phyloP scores from a whole-genome alignment of 345 rosid genomes.

The Rhodomyrtus tomentosa region DNA sequence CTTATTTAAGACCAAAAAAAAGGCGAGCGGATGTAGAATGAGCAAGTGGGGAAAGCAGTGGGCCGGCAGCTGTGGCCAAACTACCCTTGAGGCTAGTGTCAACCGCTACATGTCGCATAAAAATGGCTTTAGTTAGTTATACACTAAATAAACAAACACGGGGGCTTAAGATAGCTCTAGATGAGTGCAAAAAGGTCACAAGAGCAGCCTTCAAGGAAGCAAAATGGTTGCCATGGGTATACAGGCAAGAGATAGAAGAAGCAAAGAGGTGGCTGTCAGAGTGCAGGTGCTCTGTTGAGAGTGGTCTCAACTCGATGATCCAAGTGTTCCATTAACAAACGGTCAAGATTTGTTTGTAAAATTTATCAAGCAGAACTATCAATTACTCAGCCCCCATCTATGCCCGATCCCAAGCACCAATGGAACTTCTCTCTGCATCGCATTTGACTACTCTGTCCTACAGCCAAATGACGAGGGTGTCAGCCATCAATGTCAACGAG shows the following conservation, averaged over 20 bases:
- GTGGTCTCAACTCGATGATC: neutral
- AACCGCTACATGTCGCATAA: neutral
- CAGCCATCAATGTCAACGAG: neutral
- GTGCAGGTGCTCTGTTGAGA: neutral
- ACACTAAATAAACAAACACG: neutral
- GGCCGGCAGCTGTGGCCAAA: neutral
- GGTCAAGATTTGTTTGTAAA: neutral
- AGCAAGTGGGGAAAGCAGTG: neutral
- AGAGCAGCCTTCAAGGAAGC: neutral
- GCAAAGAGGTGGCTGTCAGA: neutral
- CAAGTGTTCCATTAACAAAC: neutral
- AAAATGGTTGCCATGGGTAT: neutral
- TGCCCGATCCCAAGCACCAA: neutral
- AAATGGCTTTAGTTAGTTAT: neutral
- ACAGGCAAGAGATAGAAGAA: neutral
- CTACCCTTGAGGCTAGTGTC: neutral
- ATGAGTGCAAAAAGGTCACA: neutral
- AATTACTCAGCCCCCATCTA: neutral
- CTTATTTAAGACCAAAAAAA: neutral
- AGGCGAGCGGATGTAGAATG: neutral
- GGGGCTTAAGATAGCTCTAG: neutral
- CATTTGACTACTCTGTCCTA: neutral
- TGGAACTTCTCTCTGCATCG: neutral
- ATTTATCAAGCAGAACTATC: neutral
- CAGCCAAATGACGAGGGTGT: neutral